These are phyloP conservation scores for Ormosia emarginata DNA, from an alignment of 306 rosid genomes.

Conservation along the genomic window DNA sequence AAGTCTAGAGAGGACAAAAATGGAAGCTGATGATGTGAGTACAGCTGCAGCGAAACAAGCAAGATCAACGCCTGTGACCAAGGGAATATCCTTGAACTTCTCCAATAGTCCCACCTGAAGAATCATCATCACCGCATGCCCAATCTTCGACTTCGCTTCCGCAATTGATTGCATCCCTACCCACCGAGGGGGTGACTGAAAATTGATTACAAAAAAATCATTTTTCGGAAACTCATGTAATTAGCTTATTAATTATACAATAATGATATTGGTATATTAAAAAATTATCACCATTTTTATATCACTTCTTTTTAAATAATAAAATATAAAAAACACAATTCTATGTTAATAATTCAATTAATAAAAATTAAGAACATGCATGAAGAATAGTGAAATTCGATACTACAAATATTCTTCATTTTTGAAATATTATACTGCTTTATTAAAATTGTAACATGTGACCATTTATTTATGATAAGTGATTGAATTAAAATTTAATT, in stretches of 20 bases:
- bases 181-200: constrained; percentile 32
- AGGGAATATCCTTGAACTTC: constrained; percentile 38
- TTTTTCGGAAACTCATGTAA: not conserved
- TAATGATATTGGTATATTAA: too few relatives aligned
- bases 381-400: too few relatives aligned
- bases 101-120: constrained; percentile 45
- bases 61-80: constrained; percentile 43
- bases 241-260: not conserved
- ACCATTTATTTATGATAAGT: too few relatives aligned
- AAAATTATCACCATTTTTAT: too few relatives aligned
- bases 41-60: constrained; percentile 46
- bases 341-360: too few relatives aligned
- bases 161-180: constrained; percentile 36
- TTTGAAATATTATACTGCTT: too few relatives aligned
- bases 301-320: too few relatives aligned
- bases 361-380: too few relatives aligned
- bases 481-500: too few relatives aligned
- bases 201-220: not conserved
- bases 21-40: constrained; percentile 39
- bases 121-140: constrained; percentile 48
- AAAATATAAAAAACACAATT: too few relatives aligned
- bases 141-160: constrained; percentile 36
- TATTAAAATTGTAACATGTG: too few relatives aligned
- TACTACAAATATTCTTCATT: too few relatives aligned
- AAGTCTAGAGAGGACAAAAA: constrained; percentile 43